These are phyloP conservation scores for Conoideocrella luteorostrata DNA, from an alignment of 2,329 filamentous ascomycete species.

Conservation along the genomic window DNA sequence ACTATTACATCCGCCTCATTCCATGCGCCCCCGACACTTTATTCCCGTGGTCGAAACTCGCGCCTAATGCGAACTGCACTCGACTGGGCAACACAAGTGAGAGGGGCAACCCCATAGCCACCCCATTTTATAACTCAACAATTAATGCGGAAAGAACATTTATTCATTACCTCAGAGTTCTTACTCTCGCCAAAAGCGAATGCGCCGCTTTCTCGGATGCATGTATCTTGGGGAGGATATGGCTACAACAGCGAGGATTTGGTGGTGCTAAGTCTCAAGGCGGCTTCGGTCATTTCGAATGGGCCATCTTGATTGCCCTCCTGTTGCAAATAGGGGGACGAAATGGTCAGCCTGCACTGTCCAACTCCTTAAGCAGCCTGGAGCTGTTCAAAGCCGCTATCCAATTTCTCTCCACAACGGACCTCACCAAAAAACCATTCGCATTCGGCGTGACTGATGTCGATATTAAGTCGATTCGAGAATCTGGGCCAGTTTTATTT, in stretches of 20 bases:
- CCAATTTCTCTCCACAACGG: constrained; percentile 74
- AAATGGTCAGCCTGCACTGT: constrained; percentile 65
- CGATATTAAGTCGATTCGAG: constrained; percentile 30
- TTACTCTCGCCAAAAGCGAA: constrained; percentile 62
- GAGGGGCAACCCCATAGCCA: constrained; percentile 41
- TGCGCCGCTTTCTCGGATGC: constrained; percentile 74
- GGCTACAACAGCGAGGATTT: constrained; percentile 85
- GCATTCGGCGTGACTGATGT: constrained; percentile 34
- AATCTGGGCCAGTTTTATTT: constrained; percentile 63
- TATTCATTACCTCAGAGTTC: constrained; percentile 65
- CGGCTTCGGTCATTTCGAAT: constrained; percentile 92
- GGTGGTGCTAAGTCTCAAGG: constrained; percentile 62
- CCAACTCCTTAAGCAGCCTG: constrained; percentile 77
- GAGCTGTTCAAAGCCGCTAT: constrained; percentile 91
- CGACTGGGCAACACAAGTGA: constrained; percentile 45
- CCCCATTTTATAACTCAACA: constrained; percentile 84
- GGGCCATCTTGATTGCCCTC: constrained; percentile 72
- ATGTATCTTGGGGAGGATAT: constrained; percentile 77
- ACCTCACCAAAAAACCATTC: constrained; percentile 63
- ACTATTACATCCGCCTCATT: constrained; percentile 65
- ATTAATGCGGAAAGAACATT: constrained; percentile 72
- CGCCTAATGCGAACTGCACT: constrained; percentile 63
- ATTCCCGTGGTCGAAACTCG: constrained; percentile 67
- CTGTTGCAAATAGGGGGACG: constrained; percentile 72
- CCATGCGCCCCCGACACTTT: constrained; percentile 62